A percentile compares a stretch with the other conserved stretches of the same genome.
Conservation (phyloP, 2,329 filamentous ascomycete genomes). For the Exophiala sp. region DNA sequence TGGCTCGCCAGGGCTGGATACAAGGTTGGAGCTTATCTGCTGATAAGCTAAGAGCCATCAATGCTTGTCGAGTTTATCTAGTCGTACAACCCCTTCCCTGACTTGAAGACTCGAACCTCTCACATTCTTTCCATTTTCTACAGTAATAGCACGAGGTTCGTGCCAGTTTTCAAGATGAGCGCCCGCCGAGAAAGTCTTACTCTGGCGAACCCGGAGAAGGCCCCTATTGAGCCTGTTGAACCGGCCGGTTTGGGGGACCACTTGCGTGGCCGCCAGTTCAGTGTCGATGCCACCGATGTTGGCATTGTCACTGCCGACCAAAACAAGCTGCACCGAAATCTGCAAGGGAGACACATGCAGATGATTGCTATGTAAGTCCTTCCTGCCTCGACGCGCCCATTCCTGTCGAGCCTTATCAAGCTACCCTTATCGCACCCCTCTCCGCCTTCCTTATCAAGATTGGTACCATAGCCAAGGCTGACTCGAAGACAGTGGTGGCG, state of each 20-base stretch:
- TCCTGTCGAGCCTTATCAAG: background rate
- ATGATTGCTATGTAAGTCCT: constrained; percentile 94
- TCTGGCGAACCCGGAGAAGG: constrained; percentile 1
- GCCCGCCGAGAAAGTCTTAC: background rate
- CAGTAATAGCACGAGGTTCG: background rate
- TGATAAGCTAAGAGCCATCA: no score
- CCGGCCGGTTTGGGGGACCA: constrained; percentile 7
- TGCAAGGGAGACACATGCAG: constrained; percentile 66
- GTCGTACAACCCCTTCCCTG: no score
- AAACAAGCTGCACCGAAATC: constrained; percentile 15
- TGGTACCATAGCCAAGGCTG: background rate
- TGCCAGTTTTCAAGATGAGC: constrained; percentile 2
- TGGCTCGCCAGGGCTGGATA: no score
- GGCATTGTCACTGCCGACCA: constrained; percentile 5
- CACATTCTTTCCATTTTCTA: background rate
- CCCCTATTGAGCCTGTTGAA: background rate
- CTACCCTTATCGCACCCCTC: no score
- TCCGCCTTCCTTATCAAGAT: background rate
- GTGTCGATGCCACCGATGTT: constrained; percentile 5
- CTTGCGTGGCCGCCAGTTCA: constrained; percentile 14
- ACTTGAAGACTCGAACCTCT: background rate
- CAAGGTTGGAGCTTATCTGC: no score
- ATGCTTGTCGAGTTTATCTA: no score
- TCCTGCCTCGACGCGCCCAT: background rate
- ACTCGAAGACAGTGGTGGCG: constrained; percentile 14